Evolutionary conservation across 108 stramenopile species (phyloP).

Genomic region (Parietichytrium sp.): DNA sequence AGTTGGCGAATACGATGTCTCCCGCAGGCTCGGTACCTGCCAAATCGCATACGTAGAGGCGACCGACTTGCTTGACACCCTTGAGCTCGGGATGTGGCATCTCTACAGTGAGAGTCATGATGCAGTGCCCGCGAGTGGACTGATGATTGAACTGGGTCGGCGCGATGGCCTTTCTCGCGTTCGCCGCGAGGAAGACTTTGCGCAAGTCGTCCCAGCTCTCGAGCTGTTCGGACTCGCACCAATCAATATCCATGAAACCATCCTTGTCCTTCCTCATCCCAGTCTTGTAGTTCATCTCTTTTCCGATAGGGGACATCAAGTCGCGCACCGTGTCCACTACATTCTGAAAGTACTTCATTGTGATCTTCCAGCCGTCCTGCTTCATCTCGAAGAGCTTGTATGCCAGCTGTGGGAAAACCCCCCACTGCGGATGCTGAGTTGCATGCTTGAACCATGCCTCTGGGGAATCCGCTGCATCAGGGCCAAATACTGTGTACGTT

Average conservation of each 20-base stretch:
- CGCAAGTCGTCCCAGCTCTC: constrained; percentile 65
- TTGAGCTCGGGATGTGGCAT: constrained; percentile 58
- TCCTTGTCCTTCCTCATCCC: constrained; percentile 68
- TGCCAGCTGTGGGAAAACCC: constrained; percentile 59
- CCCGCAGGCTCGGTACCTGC: constrained; percentile 69
- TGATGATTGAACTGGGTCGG: constrained; percentile 63
- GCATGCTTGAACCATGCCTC: constrained; percentile 70
- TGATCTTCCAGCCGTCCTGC: constrained; percentile 68
- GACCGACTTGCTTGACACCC: constrained; percentile 57
- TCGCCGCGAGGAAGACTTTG: constrained; percentile 53
- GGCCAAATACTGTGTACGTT: constrained; percentile 70
- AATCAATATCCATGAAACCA: constrained; percentile 71
- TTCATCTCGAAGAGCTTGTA: constrained; percentile 66
- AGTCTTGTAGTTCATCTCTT: constrained; percentile 64
- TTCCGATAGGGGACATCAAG: constrained; percentile 61
- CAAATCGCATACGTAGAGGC: constrained; percentile 66
- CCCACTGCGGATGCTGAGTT: constrained; percentile 61
- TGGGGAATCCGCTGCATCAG: constrained; percentile 53
- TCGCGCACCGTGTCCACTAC: constrained; percentile 69
- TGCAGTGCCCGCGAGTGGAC: constrained; percentile 66
- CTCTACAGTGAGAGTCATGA: constrained; percentile 68
- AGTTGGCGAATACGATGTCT: constrained; percentile 63
- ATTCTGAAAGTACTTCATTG: constrained; percentile 73
- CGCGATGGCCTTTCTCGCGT: constrained; percentile 66
- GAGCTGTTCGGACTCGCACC: constrained; percentile 60